These are phyloP conservation scores for Macrotyloma uniflorum DNA, from an alignment of 306 rosid genomes.

Conservation along the genomic window DNA sequence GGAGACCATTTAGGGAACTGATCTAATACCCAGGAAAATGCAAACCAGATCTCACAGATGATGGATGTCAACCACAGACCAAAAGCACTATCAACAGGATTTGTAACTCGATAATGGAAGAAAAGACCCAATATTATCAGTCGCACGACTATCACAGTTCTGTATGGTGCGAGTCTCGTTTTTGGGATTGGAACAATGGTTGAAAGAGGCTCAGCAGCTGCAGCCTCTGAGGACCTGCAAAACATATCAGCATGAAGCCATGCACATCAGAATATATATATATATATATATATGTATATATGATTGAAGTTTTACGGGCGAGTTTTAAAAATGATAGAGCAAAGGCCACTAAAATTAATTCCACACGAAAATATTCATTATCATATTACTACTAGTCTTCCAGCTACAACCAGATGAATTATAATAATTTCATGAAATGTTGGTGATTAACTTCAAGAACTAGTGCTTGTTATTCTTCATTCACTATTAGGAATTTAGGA, in stretches of 20 bases:
- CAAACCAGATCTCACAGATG: conserved; percentile 98
- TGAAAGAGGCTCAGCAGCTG: conserved; percentile 69
- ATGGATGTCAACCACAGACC: conserved; percentile 97
- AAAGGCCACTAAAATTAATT: not conserved
- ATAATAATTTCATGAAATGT: not conserved
- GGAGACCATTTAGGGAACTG: conserved; percentile 99
- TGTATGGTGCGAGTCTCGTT: conserved; percentile 72
- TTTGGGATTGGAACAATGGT: conserved; percentile 61
- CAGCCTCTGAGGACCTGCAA: conserved; percentile 67
- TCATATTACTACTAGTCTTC: not conserved
- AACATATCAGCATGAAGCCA: conserved; percentile 37
- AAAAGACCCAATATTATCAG: conserved; percentile 80
- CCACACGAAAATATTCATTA: conserved; percentile 2
- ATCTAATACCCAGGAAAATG: conserved; percentile 94
- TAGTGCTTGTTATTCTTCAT: not conserved
- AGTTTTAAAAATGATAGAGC: conserved; percentile 1
- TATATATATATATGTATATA: no score
- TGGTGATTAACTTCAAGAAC: not conserved
- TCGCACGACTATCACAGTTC: conserved; percentile 65
- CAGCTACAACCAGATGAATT: not conserved
- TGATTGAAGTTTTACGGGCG: not conserved
- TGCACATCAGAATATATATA: no score
- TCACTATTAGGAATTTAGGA: not conserved
- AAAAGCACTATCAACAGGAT: conserved; percentile 94
- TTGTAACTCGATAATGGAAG: conserved; percentile 89